Evolutionary conservation across 1,284 basidiomycete genomes (phyloP).

Genomic region (Papiliotrema flavescens): DNA sequence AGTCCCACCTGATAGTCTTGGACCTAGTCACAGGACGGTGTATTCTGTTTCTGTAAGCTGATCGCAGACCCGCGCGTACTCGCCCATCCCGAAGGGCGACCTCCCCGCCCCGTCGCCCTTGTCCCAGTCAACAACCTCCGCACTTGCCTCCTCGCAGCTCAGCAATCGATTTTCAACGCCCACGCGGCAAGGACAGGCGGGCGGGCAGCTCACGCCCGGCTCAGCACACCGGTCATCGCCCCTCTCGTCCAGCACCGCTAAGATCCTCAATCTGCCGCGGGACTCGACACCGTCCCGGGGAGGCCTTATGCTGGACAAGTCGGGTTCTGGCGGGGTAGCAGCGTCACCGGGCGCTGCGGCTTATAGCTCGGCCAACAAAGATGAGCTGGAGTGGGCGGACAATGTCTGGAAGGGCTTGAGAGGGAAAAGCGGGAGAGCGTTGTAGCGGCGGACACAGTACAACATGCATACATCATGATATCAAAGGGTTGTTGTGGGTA

Average conservation of each 20-base stretch:
- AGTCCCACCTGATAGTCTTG: no score
- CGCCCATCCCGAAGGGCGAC: background rate
- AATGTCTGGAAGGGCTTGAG: slow-evolving; percentile 43
- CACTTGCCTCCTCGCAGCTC: slow-evolving; percentile 8
- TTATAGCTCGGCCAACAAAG: slow-evolving; percentile 38
- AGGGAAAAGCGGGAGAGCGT: slow-evolving; percentile 28
- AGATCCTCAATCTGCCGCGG: slow-evolving; percentile 28
- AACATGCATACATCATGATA: background rate
- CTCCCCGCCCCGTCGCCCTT: background rate
- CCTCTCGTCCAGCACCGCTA: slow-evolving; percentile 27
- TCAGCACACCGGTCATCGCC: slow-evolving; percentile 15
- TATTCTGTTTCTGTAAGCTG: no score
- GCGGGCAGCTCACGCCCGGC: background rate
- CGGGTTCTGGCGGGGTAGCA: slow-evolving; percentile 2
- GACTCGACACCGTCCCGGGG: slow-evolving; percentile 15
- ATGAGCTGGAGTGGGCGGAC: slow-evolving; percentile 45
- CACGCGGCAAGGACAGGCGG: background rate
- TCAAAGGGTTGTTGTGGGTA: no score
- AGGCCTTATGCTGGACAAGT: slow-evolving; percentile 34
- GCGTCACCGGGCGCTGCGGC: slow-evolving; percentile 4
- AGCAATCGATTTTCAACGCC: slow-evolving; percentile 4
- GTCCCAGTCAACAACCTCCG: slow-evolving; percentile 2
- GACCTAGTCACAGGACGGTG: no score
- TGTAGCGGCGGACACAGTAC: slow-evolving; percentile 7
- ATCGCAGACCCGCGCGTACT: slow-evolving; percentile 16